phyloP scores from a whole-genome alignment of 192 early-diverging fungal genomes.

The Spinellus fusiger region DNA sequence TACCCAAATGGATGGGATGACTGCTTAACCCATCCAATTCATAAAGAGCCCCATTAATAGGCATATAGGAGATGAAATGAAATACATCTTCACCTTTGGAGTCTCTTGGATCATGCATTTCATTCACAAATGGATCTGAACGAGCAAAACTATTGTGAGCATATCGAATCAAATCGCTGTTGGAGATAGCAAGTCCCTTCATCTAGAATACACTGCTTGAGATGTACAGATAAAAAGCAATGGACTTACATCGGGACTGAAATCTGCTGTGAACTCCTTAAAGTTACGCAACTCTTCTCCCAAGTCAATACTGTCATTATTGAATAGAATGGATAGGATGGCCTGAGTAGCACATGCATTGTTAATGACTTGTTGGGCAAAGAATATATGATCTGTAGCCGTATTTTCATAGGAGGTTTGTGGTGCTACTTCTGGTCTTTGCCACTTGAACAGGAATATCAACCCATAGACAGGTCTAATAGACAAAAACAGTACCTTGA shows the following conservation, averaged over 20 bases:
- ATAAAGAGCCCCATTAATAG: constrained; percentile 62
- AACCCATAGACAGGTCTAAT: constrained; percentile 68
- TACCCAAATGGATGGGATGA: constrained; percentile 58
- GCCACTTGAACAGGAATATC: constrained; percentile 83
- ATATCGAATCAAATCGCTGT: constrained; percentile 66
- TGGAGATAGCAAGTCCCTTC: constrained; percentile 73
- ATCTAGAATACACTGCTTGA: constrained; percentile 27
- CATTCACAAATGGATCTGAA: constrained; percentile 70
- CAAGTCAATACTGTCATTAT: constrained; percentile 60
- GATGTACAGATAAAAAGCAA: not conserved
- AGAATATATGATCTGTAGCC: constrained; percentile 52
- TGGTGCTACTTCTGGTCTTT: constrained; percentile 24
- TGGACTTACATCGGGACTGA: constrained; percentile 58
- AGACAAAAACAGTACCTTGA: not conserved
- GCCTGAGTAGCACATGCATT: constrained; percentile 89
- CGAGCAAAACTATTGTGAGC: constrained; percentile 82
- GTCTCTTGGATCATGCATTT: constrained; percentile 43
- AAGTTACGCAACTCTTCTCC: constrained; percentile 63
- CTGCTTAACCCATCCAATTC: constrained; percentile 73
- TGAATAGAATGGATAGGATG: constrained; percentile 70
- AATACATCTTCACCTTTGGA: constrained; percentile 69
- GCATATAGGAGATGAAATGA: constrained; percentile 77
- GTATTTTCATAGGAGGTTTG: constrained; percentile 14
- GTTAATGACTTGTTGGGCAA: constrained; percentile 72
- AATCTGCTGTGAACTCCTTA: constrained; percentile 61